Base-by-base conservation (phyloP, 2,329 filamentous ascomycete genomes). In the Exophiala xenobiotica region DNA sequence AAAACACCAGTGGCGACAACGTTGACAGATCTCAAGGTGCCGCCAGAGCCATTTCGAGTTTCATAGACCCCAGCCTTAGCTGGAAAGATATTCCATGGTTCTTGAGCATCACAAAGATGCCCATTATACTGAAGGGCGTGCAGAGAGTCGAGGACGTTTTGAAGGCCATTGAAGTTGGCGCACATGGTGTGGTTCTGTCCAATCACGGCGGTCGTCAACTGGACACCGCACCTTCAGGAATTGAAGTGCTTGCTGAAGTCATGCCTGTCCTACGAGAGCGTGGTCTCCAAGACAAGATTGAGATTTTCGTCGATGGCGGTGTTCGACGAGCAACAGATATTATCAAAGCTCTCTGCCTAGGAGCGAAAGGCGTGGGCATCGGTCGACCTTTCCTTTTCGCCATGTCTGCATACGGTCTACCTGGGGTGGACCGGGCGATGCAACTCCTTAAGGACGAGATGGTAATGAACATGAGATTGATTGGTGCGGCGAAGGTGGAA, bases 51-150 rank as follows among this genome's bases (percentile, higher is more conserved):
- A 99, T 99, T 65, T 95, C 89, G 23, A 90, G 83, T 53, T 99
- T 99, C 71, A 99, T 99, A 74, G 93, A 99, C 76, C 93, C 93
- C 1, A 79, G 81, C n/a, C 79, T 99, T 8, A 87, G 82, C 66
- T 99, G 93, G 93, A 87, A 87, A 64, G 93, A 97, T 65, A 90
- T 96, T 40, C 81, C 92, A 1, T 99, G 91, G 91, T 95, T 99
- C 75, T 76, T 83, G 62, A 82, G 81, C 63, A 88, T 97, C 67
- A 99, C 93, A 23, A 83, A 83, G 58, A 95, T 97, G 86, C 93
- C 93, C 49, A 95, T 99, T 66, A 81, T 97, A 46, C 82, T 99
- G 60, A 99, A 99, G 79, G 93, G 93, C 51, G 88, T 99, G 8
- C 93, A 99, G 76, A 83, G 92, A 19, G 90, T 96, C 46, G 93